A percentile compares a stretch with the other conserved stretches of the same genome.
Conservation (phyloP, 306 rosid genomes). For the Morella rubra region DNA sequence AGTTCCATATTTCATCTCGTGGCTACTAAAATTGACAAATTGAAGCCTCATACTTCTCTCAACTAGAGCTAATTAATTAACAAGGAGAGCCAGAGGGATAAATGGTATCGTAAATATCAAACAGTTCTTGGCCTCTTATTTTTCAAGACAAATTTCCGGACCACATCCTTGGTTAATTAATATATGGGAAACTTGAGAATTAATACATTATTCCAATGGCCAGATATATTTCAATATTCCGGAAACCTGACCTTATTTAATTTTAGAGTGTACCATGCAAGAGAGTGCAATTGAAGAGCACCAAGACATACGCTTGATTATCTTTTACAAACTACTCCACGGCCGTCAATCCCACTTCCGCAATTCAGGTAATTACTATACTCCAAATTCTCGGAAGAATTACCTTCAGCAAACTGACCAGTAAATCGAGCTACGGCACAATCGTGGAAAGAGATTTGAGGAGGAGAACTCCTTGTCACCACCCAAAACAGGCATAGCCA, state of each 20-base stretch:
- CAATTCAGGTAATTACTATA: constrained; percentile 28
- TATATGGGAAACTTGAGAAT: no score
- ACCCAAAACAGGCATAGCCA: constrained; percentile 42
- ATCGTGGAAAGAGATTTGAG: constrained; percentile 38
- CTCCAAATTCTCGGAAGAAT: constrained; percentile 1
- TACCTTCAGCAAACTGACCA: not conserved
- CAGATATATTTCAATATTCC: not conserved
- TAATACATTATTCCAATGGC: no score
- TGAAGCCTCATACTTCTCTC: no score
- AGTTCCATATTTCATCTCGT: no score
- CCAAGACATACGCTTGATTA: not conserved
- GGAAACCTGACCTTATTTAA: not conserved
- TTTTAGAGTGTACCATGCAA: not conserved
- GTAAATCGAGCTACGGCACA: constrained; percentile 29
- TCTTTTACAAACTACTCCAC: constrained; percentile 48
- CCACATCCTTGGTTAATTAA: no score
- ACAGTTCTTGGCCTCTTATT: no score
- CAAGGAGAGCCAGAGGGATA: no score
- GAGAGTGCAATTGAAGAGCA: not conserved
- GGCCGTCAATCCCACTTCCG: constrained; percentile 31
- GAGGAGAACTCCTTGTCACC: constrained; percentile 37
- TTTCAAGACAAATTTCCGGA: no score
- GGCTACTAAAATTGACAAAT: no score
- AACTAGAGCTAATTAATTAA: no score
- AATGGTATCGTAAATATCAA: no score